These are phyloP conservation scores for Pyrenochaeta sp. DNA, from an alignment of 2,329 filamentous ascomycete genomes.

Conservation along the genomic window DNA sequence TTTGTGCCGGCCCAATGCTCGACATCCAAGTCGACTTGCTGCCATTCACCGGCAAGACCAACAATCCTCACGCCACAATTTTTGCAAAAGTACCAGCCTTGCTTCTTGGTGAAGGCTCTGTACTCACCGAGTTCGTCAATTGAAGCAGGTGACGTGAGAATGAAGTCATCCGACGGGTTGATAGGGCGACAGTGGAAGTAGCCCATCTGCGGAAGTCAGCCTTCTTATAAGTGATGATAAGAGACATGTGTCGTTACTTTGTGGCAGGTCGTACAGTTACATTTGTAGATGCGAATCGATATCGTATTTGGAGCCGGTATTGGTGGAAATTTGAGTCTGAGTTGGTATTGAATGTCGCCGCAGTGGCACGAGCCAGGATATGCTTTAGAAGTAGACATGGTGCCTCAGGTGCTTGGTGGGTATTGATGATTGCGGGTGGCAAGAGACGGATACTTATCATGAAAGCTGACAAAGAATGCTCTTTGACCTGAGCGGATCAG, in stretches of 20 bases:
- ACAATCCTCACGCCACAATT: constrained; percentile 58
- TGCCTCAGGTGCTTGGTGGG: background rate
- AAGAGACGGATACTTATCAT: background rate
- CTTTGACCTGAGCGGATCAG: background rate
- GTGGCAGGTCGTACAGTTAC: constrained; percentile 61
- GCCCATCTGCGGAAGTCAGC: constrained; percentile 33
- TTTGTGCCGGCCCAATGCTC: constrained; percentile 28
- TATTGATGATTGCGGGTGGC: background rate
- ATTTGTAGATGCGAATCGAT: constrained; percentile 49
- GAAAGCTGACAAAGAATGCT: too few relatives aligned
- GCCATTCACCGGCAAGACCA: constrained; percentile 41
- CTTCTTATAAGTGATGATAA: too few relatives aligned
- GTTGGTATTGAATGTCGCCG: constrained; percentile 54
- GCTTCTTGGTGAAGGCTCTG: constrained; percentile 36
- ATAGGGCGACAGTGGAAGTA: constrained; percentile 57
- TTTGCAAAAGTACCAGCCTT: constrained; percentile 59
- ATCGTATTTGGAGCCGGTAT: constrained; percentile 15
- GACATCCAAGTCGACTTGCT: constrained; percentile 28
- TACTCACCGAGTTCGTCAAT: constrained; percentile 54
- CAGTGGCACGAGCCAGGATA: constrained; percentile 59
- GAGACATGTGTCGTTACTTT: constrained; percentile 44
- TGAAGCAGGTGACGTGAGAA: constrained; percentile 53
- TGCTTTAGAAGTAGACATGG: constrained; percentile 30
- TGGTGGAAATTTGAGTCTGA: constrained; percentile 55
- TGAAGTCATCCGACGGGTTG: constrained; percentile 54